A percentile compares a stretch with the other conserved stretches of the same genome.
phyloP scores from a whole-genome alignment of 352 stramenopile genomes.

The Phytophthora sansomeana region DNA sequence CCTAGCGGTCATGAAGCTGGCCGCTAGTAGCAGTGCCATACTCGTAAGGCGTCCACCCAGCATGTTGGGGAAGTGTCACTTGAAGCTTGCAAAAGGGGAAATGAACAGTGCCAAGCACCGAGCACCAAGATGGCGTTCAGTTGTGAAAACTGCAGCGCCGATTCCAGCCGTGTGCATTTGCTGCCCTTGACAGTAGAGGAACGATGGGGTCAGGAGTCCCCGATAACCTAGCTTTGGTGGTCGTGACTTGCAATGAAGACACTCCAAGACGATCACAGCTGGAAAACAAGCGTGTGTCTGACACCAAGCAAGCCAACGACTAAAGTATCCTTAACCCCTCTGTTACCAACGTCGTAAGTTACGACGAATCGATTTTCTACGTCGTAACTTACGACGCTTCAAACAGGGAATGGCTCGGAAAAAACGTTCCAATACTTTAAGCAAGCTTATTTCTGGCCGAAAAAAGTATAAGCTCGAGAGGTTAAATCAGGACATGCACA shows the following conservation, averaged over 20 bases:
- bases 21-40: constrained; percentile 5
- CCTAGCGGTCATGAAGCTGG: background rate
- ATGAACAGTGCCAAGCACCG: constrained; percentile 1
- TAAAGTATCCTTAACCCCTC: background rate
- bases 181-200: constrained; percentile 19
- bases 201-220: background rate
- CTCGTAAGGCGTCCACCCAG: constrained; percentile 9
- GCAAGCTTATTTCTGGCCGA: too few relatives aligned
- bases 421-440: too few relatives aligned
- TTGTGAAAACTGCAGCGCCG: constrained; percentile 1
- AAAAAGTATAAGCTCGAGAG: too few relatives aligned
- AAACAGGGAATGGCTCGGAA: too few relatives aligned
- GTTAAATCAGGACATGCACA: too few relatives aligned
- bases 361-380: too few relatives aligned
- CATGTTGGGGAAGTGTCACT: constrained; percentile 5
- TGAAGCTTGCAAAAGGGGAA: constrained; percentile 18
- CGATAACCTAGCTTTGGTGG: background rate
- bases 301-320: background rate
- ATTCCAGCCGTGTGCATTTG: constrained; percentile 27
- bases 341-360: too few relatives aligned
- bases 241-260: background rate
- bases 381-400: too few relatives aligned
- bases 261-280: constrained; percentile 29
- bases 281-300: constrained; percentile 2
- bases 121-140: background rate